phyloP scores from a whole-genome alignment of 352 stramenopile genomes.

The Phytopythium cucurbitacearum region DNA sequence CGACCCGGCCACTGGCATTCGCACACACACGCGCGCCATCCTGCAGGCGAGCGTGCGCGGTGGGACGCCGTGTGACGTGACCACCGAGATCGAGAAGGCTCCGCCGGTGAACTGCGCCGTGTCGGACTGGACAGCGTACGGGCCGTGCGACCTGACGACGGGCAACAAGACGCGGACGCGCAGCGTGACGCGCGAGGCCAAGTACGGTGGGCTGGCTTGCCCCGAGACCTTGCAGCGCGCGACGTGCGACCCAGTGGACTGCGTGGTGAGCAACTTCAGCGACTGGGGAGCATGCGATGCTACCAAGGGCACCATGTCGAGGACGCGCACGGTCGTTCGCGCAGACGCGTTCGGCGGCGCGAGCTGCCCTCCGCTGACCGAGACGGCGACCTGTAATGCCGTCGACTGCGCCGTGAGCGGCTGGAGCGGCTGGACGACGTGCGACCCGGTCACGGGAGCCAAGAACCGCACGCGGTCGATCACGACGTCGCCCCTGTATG shows the following conservation, averaged over 20 bases:
- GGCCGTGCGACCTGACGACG: conserved; percentile 24
- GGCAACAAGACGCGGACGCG: conserved; percentile 31
- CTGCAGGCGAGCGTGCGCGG: conserved; percentile 30
- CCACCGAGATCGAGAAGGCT: conserved; percentile 26
- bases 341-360: conserved; percentile 27
- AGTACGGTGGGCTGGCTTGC: conserved; percentile 44
- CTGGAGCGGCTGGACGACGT: conserved; percentile 27
- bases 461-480: conserved; percentile 32
- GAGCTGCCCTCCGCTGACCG: conserved; percentile 18
- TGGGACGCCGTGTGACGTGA: conserved; percentile 29
- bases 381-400: conserved; percentile 20
- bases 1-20: conserved; percentile 26
- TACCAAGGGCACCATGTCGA: conserved; percentile 22
- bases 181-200: conserved; percentile 21
- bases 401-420: conserved; percentile 37
- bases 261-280: conserved; percentile 37
- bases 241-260: conserved; percentile 56
- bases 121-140: conserved; percentile 41
- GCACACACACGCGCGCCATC: conserved; percentile 19
- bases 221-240: conserved; percentile 21
- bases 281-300: conserved; percentile 28
- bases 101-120: conserved; percentile 46
- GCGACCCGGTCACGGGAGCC: conserved; percentile 16
- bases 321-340: conserved; percentile 30
- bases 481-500: conserved; percentile 22